Evolutionary conservation across 1,284 basidiomycete genomes (phyloP), one percentile per base, ranked within the genome.

Genomic region (Cutaneotrichosporon cyanovorans): DNA sequence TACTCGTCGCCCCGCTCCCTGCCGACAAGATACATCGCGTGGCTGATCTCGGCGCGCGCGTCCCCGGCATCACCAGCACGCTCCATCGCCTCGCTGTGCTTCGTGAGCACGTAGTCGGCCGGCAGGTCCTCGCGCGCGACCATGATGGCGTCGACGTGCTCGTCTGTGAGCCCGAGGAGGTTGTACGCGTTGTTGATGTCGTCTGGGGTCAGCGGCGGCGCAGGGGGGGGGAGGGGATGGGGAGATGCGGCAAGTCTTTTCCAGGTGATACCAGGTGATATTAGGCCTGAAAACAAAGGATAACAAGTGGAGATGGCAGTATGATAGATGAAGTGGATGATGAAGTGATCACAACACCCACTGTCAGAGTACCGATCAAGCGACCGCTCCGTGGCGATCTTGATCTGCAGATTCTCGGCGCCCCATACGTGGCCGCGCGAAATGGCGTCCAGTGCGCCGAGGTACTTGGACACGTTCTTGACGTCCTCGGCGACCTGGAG

Each of bases 161-260:
- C 45, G 1, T 42, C 8, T 9, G 48, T 54, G 25, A 65, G 57
- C 0, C 66, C 66, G 25, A 69, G 62, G 0, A 41, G 38, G 8
- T 31, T 25, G 40, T 69, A 69, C 1, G 66, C 66, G 7, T 42
- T 46, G 1, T 55, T 38, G 4, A 69, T n/a, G 21, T 68, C 67
- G 22, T 50, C 66, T 67, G 39, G 7, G n/a, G 23, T 62, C 42
- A 57, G 57, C 36, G 19, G n/a, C 1, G 7, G 25, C 7, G 12
- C 25, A 7, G 7, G 25, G 25, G 12, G 25, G 25, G 7, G n/a
- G n/a, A n/a, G n/a, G n/a, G n/a, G n/a, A n/a, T n/a, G n/a, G n/a
- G n/a, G n/a, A n/a, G n/a, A n/a, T n/a, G n/a, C n/a, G n/a, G n/a
- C n/a, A n/a, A n/a, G n/a, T n/a, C n/a, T n/a, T n/a, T n/a, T n/a